Evolutionary conservation across 2,329 filamentous ascomycete species (phyloP).

Genomic region (Fusarium ramigenum): DNA sequence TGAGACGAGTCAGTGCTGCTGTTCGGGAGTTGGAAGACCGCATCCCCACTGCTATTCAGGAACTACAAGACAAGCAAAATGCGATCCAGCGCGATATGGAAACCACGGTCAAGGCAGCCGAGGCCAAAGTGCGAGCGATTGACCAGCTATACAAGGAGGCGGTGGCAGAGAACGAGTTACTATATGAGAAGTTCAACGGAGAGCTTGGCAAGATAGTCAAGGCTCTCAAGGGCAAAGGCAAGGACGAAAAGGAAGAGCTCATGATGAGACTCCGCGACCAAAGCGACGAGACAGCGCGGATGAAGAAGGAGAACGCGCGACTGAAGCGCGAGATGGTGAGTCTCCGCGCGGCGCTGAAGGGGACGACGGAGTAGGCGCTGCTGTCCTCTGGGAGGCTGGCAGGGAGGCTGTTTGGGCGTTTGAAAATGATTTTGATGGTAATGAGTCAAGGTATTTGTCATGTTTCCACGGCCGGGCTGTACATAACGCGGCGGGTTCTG

Average conservation of each 20-base stretch:
- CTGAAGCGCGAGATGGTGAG: conserved; percentile 85
- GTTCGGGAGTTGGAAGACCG: conserved; percentile 74
- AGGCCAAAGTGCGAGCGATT: conserved; percentile 81
- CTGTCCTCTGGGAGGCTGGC: conserved; percentile 36
- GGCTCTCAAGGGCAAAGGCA: conserved; percentile 75
- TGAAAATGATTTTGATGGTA: conserved; percentile 26
- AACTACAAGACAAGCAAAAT: conserved; percentile 69
- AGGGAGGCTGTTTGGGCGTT: conserved; percentile 29
- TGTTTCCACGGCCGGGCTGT: conserved; percentile 31
- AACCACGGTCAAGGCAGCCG: conserved; percentile 74
- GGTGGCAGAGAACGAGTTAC: conserved; percentile 88
- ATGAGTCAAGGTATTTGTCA: conserved; percentile 26
- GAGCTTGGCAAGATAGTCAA: conserved; percentile 86
- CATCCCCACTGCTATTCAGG: conserved; percentile 67
- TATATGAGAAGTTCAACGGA: conserved; percentile 93
- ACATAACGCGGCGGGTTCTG: conserved; percentile 32
- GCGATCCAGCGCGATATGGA: conserved; percentile 77
- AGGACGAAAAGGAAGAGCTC: conserved; percentile 82
- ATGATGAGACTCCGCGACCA: conserved; percentile 75
- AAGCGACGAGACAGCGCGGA: conserved; percentile 77
- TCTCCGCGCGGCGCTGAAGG: conserved; percentile 65
- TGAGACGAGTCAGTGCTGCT: conserved; percentile 63
- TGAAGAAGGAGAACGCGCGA: conserved; percentile 87
- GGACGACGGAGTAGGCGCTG: conserved; percentile 48
- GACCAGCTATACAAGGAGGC: conserved; percentile 90